Conservation (phyloP, 176 grass and related monocot genomes). For the Hyparrhenia diplandra region DNA sequence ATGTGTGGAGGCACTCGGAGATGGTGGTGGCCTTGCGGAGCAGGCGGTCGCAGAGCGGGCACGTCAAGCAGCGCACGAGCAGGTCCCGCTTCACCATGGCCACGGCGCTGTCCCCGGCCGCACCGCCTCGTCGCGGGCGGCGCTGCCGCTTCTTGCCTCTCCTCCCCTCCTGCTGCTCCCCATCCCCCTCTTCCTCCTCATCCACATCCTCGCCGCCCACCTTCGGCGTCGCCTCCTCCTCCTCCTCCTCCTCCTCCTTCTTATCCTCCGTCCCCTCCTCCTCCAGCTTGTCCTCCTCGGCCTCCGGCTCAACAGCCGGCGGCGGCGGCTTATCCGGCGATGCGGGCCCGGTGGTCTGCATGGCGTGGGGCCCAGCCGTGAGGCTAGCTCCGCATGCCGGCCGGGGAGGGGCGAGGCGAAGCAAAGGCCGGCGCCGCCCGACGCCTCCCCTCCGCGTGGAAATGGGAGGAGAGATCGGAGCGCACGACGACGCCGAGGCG, state of each 20-base stretch:
- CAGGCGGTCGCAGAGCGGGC: slow-evolving; percentile 56
- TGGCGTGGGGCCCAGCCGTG: slow-evolving; percentile 33
- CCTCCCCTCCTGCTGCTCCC: too few species aligned
- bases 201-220: neutral
- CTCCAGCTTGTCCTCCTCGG: neutral
- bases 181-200: neutral
- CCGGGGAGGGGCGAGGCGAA: neutral
- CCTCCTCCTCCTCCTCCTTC: neutral
- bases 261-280: neutral
- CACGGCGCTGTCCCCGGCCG: slow-evolving; percentile 19
- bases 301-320: neutral
- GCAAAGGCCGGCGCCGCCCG: slow-evolving; percentile 26
- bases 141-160: neutral
- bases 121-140: slow-evolving; percentile 7
- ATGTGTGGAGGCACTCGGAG: slow-evolving; percentile 83
- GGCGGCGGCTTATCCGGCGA: slow-evolving; percentile 32
- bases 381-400: slow-evolving; percentile 39
- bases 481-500: slow-evolving; percentile 7
- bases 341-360: slow-evolving; percentile 41
- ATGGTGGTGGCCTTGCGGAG: slow-evolving; percentile 78
- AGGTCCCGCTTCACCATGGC: slow-evolving; percentile 60
- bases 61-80: slow-evolving; percentile 58
- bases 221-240: slow-evolving; percentile 5
- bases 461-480: slow-evolving; percentile 50
- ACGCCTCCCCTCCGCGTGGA: slow-evolving; percentile 27